Evolutionary conservation across 1,284 basidiomycete genomes (phyloP), one percentile per base, ranked within the genome.

Genomic region (Austroboletus niveus): DNA sequence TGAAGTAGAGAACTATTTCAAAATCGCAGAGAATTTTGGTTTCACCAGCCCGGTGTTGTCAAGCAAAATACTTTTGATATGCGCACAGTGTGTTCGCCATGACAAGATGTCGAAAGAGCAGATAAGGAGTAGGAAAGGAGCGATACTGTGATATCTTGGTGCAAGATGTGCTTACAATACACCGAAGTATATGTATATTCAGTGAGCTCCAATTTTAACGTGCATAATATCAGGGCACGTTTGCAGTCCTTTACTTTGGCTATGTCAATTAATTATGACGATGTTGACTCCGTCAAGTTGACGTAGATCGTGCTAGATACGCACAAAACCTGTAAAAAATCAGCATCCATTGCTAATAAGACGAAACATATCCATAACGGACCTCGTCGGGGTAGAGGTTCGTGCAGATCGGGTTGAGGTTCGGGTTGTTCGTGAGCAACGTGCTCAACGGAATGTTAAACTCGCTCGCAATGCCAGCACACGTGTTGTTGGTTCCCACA

Each of bases 281-380:
- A 7, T 29, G 27, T 7, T 7, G 27, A 29, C 5, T 29, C 27
- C 4, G 54, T 60, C 51, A 34, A 40, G 51, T 63, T 53, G 49
- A 61, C 64, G 20, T 65, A 31, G 42, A 42, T 14, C 15, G 27
- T 27, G 42, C 29, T 42, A 17, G 42, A 42, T 11, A 42, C 29
- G n/a, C 42, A 42, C 29, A 42, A 10, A 31, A 44, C 43, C 43
- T 44, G 14, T 34, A 8, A 15, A 4, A n/a, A 22, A 34, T 44
- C 31, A 44, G 30, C 22, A 15, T 34, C 12, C 6, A 5, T 15
- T 12, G 40, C 2, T 7, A 17, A 22, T 8, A 8, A 44, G 2
- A 6, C 5, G 9, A 8, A 17, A 44, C 34, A 24, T 3, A 20
- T 9, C 22, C n/a, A 29, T 27, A 27, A 27, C 27, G 5, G 17